Percentiles rank a stretch among this genome's conserved stretches.
phyloP scores from a whole-genome alignment of 1,139 yeast species.

The Magnusiomyces ingens region DNA sequence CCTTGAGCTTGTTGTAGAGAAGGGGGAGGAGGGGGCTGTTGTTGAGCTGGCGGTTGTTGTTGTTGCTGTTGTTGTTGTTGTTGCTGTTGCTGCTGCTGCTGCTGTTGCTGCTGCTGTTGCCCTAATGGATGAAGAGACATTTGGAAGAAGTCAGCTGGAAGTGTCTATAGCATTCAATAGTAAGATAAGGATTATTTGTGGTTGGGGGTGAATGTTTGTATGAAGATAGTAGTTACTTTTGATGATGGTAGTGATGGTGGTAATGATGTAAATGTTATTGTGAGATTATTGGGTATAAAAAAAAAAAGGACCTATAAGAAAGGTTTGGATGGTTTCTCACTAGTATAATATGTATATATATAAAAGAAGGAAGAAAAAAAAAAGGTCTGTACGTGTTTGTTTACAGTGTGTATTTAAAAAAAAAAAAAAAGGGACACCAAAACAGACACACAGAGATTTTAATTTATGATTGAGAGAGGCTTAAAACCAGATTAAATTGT shows the following conservation, averaged over 20 bases:
- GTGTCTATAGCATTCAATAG: background rate
- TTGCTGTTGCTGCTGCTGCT: slow-evolving; percentile 1
- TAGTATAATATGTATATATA: too few relatives aligned
- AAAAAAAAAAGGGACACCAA: too few relatives aligned
- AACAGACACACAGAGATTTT: too few relatives aligned
- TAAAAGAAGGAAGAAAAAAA: too few relatives aligned
- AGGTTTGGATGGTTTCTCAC: too few relatives aligned
- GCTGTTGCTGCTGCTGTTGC: background rate
- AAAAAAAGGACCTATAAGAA: too few relatives aligned
- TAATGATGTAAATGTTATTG: background rate
- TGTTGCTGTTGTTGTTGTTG: background rate
- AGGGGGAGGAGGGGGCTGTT: slow-evolving; percentile 14
- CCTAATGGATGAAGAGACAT: background rate
- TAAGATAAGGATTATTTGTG: background rate
- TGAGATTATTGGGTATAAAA: too few relatives aligned
- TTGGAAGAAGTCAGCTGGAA: background rate
- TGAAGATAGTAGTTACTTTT: background rate
- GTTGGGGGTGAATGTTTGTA: background rate
- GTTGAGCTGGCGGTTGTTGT: slow-evolving; percentile 12
- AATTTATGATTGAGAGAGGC: too few relatives aligned
- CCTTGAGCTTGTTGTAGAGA: slow-evolving; percentile 17
- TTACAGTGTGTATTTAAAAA: background rate
- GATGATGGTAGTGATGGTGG: background rate
- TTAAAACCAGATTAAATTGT: too few relatives aligned
- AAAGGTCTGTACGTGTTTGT: too few relatives aligned